These are phyloP conservation scores for Pichia sp. DNA, from an alignment of 1,139 yeast genomes.

Conservation along the genomic window DNA sequence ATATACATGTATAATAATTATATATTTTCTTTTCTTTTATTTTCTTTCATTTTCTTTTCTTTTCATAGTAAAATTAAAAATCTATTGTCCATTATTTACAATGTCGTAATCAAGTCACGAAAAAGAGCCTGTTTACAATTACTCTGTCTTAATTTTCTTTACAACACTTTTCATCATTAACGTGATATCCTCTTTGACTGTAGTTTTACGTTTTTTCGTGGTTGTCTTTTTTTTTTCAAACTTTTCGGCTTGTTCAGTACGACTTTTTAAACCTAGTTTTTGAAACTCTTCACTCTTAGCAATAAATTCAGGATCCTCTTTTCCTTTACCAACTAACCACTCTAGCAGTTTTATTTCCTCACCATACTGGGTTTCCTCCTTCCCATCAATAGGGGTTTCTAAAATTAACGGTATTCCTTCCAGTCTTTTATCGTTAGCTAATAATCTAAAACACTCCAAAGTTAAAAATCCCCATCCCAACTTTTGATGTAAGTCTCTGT, in stretches of 20 bases:
- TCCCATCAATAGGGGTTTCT: constrained; percentile 65
- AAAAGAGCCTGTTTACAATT: background rate
- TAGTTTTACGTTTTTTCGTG: constrained; percentile 16
- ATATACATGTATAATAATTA: too few relatives aligned
- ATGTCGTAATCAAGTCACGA: background rate
- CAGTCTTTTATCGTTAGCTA: constrained; percentile 63
- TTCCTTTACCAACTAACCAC: constrained; percentile 51
- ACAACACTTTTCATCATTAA: constrained; percentile 14
- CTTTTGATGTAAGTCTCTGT: constrained; percentile 85
- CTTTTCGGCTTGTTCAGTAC: constrained; percentile 29
- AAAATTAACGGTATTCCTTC: constrained; percentile 69
- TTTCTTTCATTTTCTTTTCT: too few relatives aligned
- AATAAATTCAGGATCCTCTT: constrained; percentile 48
- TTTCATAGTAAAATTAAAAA: too few relatives aligned
- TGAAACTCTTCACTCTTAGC: constrained; percentile 43
- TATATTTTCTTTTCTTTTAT: too few relatives aligned
- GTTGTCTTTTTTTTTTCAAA: constrained; percentile 23
- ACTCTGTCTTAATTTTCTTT: constrained; percentile 10
- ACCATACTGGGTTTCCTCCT: constrained; percentile 53
- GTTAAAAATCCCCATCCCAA: constrained; percentile 88
- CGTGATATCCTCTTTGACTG: constrained; percentile 10
- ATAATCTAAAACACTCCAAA: constrained; percentile 67
- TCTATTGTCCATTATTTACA: background rate
- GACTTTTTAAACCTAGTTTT: constrained; percentile 47
- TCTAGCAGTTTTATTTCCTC: constrained; percentile 72